Evolutionary conservation across 2,329 filamentous ascomycete genomes (phyloP).

Genomic region (Diaporthe humulicola): DNA sequence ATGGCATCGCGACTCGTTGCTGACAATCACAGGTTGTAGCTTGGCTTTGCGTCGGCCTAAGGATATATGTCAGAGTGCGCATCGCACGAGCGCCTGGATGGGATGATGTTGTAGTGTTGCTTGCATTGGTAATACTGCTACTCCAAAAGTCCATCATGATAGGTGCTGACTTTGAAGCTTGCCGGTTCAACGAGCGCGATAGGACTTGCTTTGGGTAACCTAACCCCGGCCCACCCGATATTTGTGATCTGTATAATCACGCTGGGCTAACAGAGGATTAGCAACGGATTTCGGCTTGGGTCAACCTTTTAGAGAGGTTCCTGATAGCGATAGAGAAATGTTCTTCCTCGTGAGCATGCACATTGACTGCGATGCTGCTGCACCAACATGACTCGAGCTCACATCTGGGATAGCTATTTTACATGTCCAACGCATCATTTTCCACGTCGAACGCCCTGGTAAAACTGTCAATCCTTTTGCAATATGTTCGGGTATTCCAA

Average conservation of each 20-base stretch:
- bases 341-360: slow-evolving; percentile 6
- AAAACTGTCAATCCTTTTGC: neutral
- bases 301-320: neutral
- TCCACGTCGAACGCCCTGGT: slow-evolving; percentile 2
- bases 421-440: slow-evolving; percentile 5
- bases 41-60: neutral
- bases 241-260: neutral
- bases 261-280: neutral
- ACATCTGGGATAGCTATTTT: neutral
- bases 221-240: neutral
- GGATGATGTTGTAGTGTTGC: neutral
- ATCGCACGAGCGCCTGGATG: neutral
- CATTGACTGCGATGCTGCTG: neutral
- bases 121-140: slow-evolving; percentile 2
- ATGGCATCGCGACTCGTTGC: neutral
- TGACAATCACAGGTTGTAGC: neutral
- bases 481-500: neutral
- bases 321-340: slow-evolving; percentile 8
- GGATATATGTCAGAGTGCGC: neutral
- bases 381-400: slow-evolving; percentile 2
- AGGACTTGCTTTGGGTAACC: neutral
- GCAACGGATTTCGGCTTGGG: neutral
- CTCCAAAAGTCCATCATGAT: neutral
- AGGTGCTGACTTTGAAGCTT: slow-evolving; percentile 10
- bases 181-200: slow-evolving; percentile 4